Percentiles rank a stretch among this genome's conserved stretches.
Conservation (phyloP, 768 basidiomycete genomes). For the Piloderma croceum region DNA sequence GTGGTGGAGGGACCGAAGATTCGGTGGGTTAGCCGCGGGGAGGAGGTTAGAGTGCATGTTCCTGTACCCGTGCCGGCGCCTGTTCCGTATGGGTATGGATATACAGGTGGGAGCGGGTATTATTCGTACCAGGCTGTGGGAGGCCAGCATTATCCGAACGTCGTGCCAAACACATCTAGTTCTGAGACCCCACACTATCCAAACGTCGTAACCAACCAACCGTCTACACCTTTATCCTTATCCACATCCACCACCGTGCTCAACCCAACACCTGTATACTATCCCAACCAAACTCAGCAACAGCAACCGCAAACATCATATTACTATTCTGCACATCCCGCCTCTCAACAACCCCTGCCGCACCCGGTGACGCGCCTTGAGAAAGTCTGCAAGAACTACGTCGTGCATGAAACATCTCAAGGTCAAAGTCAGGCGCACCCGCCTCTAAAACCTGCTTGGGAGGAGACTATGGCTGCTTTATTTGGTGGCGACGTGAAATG, state of each 20-base stretch:
- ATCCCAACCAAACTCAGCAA: too few relatives aligned
- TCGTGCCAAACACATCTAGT: too few relatives aligned
- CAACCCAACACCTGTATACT: too few relatives aligned
- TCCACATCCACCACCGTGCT: too few relatives aligned
- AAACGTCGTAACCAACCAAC: too few relatives aligned
- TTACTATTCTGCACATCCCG: constrained; percentile 6
- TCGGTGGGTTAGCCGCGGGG: constrained; percentile 64
- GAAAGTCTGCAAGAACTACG: constrained; percentile 60
- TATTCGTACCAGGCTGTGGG: too few relatives aligned
- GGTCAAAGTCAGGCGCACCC: constrained; percentile 32
- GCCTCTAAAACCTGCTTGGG: constrained; percentile 65
- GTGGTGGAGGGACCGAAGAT: constrained; percentile 60
- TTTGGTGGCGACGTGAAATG: constrained; percentile 84
- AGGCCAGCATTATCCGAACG: too few relatives aligned
- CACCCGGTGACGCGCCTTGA: constrained; percentile 33
- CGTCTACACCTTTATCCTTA: too few relatives aligned
- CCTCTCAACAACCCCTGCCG: neutral
- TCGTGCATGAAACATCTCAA: constrained; percentile 60
- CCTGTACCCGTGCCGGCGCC: constrained; percentile 29
- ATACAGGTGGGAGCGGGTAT: too few relatives aligned
- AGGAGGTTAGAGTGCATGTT: constrained; percentile 46
- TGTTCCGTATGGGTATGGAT: constrained; percentile 15
- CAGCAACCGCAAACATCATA: too few relatives aligned
- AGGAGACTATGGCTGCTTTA: constrained; percentile 72
- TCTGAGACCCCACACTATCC: too few relatives aligned